A percentile compares a stretch with the other conserved stretches of the same genome.
Conservation (phyloP, 2,329 filamentous ascomycete genomes). For the Cytospora paraplurivora region DNA sequence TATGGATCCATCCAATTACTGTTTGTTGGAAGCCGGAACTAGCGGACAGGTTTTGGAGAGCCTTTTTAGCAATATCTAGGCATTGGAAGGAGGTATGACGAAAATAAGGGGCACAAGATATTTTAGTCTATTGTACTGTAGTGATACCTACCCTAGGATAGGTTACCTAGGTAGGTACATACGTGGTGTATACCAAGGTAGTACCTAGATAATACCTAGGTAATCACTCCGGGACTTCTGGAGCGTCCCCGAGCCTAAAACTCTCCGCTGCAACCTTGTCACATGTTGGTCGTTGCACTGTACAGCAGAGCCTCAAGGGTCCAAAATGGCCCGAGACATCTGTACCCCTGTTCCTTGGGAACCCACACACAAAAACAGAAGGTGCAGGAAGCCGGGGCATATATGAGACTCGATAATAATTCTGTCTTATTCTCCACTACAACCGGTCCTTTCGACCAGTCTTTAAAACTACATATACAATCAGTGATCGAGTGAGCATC, state of each 20-base stretch:
- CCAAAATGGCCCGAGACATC: not conserved
- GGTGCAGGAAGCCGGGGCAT: not conserved
- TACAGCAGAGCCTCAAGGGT: not conserved
- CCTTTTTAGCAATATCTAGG: not conserved
- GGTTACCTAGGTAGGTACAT: no score
- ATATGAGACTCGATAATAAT: not conserved
- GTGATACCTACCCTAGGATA: no score
- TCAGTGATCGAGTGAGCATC: conserved; percentile 13
- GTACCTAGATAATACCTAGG: no score
- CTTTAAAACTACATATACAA: conserved; percentile 9
- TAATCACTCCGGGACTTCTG: no score
- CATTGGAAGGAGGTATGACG: not conserved
- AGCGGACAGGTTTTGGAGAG: not conserved
- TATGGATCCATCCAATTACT: not conserved
- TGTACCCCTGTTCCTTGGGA: no score
- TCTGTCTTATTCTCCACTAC: conserved; percentile 11
- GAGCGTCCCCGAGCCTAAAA: no score
- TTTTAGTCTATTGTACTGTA: no score
- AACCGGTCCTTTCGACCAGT: not conserved
- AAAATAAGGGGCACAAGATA: not conserved
- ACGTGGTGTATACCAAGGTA: no score
- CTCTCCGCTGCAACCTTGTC: conserved; percentile 1
- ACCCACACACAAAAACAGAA: no score
- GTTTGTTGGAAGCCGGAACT: not conserved
- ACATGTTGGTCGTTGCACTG: no score